Base-by-base conservation (phyloP, 2,329 filamentous ascomycete species). In the Aspergillus phoenicis region DNA sequence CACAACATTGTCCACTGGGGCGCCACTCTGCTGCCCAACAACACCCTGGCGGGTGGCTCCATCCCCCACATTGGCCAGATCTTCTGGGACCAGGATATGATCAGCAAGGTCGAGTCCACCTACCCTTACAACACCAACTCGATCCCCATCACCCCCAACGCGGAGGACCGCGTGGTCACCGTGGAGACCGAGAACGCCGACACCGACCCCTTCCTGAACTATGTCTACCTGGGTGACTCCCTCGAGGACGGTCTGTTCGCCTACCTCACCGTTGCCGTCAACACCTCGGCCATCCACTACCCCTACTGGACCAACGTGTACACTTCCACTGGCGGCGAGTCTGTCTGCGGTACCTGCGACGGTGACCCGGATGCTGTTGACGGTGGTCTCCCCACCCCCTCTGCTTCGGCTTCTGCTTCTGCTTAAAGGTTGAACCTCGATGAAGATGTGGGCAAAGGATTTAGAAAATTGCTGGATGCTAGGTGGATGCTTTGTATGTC, bases 31-130 rank as follows among this genome's bases (percentile, higher is more conserved):
- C 54, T 72, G 38, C 28, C 63, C 1, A 72, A 72, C 57, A 67
- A 68, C 20, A 72, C 71, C 1, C 80, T 84, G 60, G 75, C 76
- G 39, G 82, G 80, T 55, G 79, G 78, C 20, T 78, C 73, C 43
- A 80, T 84, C 54, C 79, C 82, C 8, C 86, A 89, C 71, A 81
- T 88, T 41, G 86, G 87, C 17, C 86, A 89, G 71, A 69, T 86
- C 51, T 88, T 86, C 78, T 85, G 84, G 48, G 84, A 89, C 67
- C 82, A 87, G 69, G 75, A 77, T 59, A 79, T 89, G 15, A 78
- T 84, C 64, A 66, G 64, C 26, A 63, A 77, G 45, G 82, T 88
- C 54, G 81, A 85, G 64, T 72, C 71, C 3, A 77, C 75, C 1
- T 63, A 70, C 2, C 82, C 83, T 2, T 69, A 69, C 52, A 68